These are phyloP conservation scores for Colletotrichum aenigma DNA, from an alignment of 2,329 filamentous ascomycete genomes.

Conservation along the genomic window DNA sequence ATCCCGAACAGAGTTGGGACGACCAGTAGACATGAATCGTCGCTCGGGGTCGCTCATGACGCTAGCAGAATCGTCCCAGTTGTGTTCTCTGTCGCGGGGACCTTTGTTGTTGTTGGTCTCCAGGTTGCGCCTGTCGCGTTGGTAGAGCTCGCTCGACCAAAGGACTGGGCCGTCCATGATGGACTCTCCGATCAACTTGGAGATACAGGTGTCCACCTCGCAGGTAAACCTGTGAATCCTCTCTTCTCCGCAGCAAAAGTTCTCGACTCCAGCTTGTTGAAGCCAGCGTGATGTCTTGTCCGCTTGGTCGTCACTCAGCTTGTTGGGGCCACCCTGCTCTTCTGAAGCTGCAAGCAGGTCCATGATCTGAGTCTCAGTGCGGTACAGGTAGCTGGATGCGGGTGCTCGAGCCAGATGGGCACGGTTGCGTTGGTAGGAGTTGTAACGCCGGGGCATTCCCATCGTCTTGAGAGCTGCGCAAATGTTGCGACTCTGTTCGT, in stretches of 20 bases:
- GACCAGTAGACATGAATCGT: slow-evolving; percentile 45
- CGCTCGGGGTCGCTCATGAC: slow-evolving; percentile 60
- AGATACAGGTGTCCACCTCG: slow-evolving; percentile 86
- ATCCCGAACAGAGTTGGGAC: slow-evolving; percentile 59
- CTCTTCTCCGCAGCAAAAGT: slow-evolving; percentile 94
- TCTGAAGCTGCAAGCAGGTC: slow-evolving; percentile 83
- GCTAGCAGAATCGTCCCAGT: slow-evolving; percentile 58
- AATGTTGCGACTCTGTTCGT: slow-evolving; percentile 86
- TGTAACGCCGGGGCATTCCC: slow-evolving; percentile 68
- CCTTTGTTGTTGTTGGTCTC: slow-evolving; percentile 44
- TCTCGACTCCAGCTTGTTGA: slow-evolving; percentile 80
- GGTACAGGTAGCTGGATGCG: slow-evolving; percentile 71
- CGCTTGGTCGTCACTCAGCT: slow-evolving; percentile 93
- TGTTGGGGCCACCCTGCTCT: slow-evolving; percentile 89
- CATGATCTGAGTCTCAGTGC: slow-evolving; percentile 83
- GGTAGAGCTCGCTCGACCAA: slow-evolving; percentile 90
- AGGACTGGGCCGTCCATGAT: slow-evolving; percentile 85
- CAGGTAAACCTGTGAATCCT: slow-evolving; percentile 92
- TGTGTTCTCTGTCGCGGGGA: slow-evolving; percentile 49
- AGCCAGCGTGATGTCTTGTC: slow-evolving; percentile 86
- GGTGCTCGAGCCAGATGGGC: slow-evolving; percentile 51
- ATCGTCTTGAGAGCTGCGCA: slow-evolving; percentile 90
- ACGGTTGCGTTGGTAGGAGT: slow-evolving; percentile 53
- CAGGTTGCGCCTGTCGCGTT: slow-evolving; percentile 72
- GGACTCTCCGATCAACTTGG: slow-evolving; percentile 82